Conservation (phyloP, 306 rosid genomes). For the Vicia villosa region DNA sequence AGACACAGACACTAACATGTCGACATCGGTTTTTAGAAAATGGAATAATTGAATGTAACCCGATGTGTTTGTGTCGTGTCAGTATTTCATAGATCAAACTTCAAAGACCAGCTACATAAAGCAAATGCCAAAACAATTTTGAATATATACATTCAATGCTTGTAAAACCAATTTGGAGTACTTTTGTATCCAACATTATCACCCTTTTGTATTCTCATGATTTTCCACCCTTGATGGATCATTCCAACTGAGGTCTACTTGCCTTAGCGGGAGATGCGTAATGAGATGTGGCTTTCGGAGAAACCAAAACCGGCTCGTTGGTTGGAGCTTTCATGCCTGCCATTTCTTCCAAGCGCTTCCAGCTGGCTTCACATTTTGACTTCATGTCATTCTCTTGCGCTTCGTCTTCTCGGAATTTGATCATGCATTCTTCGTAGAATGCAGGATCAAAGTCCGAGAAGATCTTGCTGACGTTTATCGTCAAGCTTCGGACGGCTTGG, state of each 20-base stretch:
- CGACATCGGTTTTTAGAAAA: not conserved
- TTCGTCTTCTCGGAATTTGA: conserved; percentile 72
- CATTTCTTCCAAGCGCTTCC: conserved; percentile 91
- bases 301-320: conserved; percentile 75
- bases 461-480: conserved; percentile 81
- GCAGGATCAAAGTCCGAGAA: conserved; percentile 73
- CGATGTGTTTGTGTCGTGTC: not conserved
- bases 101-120: conserved; percentile 31
- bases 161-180: conserved; percentile 45
- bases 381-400: conserved; percentile 55
- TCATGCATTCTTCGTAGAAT: conserved; percentile 78
- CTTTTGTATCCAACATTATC: conserved; percentile 36
- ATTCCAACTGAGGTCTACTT: conserved; percentile 31
- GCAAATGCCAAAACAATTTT: conserved; percentile 54
- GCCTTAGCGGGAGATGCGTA: conserved; percentile 60
- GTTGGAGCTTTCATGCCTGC: conserved; percentile 74
- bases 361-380: conserved; percentile 61
- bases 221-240: conserved; percentile 30
- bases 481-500: conserved; percentile 90
- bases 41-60: not conserved
- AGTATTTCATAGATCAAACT: conserved; percentile 30
- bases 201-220: conserved; percentile 32
- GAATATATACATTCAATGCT: conserved; percentile 59
- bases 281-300: conserved; percentile 53
- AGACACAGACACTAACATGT: not conserved